Percentiles rank a stretch among this genome's conserved stretches.
phyloP scores from a whole-genome alignment of 2,329 filamentous ascomycete genomes.

The Ophiocordyceps unilateralis region DNA sequence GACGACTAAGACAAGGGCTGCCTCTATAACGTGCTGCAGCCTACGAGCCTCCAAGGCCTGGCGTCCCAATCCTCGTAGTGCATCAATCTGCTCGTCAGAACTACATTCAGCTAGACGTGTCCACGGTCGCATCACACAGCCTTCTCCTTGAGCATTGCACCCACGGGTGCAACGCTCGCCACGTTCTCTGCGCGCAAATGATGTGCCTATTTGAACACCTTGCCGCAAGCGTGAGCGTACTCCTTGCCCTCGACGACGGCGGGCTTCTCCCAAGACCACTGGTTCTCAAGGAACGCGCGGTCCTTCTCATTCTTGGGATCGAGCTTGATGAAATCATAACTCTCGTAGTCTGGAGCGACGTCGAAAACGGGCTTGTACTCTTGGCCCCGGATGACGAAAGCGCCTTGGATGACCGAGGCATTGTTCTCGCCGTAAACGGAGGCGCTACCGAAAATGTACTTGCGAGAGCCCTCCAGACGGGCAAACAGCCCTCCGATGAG shows the following conservation, averaged over 20 bases:
- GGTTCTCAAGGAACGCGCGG: slow-evolving; percentile 66
- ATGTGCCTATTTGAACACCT: slow-evolving; percentile 86
- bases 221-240: slow-evolving; percentile 76
- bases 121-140: not conserved
- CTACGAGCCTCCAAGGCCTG: not conserved
- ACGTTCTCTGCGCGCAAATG: not conserved
- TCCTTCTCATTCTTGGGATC: slow-evolving; percentile 76
- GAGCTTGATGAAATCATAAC: slow-evolving; percentile 92
- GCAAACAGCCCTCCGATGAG: slow-evolving; percentile 95
- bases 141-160: not conserved
- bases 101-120: not conserved
- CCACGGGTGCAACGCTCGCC: not conserved
- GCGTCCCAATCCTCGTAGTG: not conserved
- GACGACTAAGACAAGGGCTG: not conserved
- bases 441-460: slow-evolving; percentile 86
- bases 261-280: slow-evolving; percentile 88
- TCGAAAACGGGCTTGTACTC: slow-evolving; percentile 77
- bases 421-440: slow-evolving; percentile 84
- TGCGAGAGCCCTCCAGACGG: slow-evolving; percentile 92
- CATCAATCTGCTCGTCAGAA: not conserved
- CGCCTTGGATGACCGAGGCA: slow-evolving; percentile 80
- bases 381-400: slow-evolving; percentile 87
- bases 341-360: slow-evolving; percentile 93
- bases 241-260: slow-evolving; percentile 69
- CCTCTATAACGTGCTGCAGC: not conserved